phyloP scores from a whole-genome alignment of 495 filamentous ascomycete genomes.

The Parachaetomium inaequale region DNA sequence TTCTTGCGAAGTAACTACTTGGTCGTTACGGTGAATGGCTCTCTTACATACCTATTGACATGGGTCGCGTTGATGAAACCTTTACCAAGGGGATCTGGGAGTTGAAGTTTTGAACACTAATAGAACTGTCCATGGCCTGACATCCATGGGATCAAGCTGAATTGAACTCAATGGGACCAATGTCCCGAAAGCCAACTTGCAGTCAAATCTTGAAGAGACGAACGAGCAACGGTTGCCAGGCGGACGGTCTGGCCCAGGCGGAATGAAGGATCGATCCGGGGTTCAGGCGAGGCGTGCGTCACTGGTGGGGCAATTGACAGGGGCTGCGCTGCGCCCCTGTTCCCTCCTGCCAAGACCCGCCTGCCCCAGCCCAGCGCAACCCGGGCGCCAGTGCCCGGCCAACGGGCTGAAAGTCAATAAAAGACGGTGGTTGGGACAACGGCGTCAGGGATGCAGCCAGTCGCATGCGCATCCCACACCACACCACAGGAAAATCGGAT shows the following conservation, averaged over 20 bases:
- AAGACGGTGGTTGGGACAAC: slow-evolving; percentile 36
- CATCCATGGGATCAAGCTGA: too few relatives aligned
- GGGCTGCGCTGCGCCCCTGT: neutral
- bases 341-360: slow-evolving; percentile 14
- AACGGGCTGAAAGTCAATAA: slow-evolving; percentile 36
- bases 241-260: neutral
- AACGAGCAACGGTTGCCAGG: too few relatives aligned
- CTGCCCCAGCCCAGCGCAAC: slow-evolving; percentile 13
- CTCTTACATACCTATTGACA: too few relatives aligned
- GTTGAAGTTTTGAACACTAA: too few relatives aligned
- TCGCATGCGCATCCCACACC: neutral
- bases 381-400: slow-evolving; percentile 24
- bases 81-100: too few relatives aligned
- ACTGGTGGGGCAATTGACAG: slow-evolving; percentile 15
- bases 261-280: neutral
- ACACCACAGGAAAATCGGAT: slow-evolving; percentile 5
- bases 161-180: too few relatives aligned
- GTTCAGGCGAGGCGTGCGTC: slow-evolving; percentile 8
- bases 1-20: too few relatives aligned
- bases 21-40: too few relatives aligned
- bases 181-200: too few relatives aligned
- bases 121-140: too few relatives aligned
- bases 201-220: too few relatives aligned
- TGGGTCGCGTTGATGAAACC: too few relatives aligned
- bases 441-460: slow-evolving; percentile 14